These are phyloP conservation scores for Solidago caesia DNA, from an alignment of 129 eudicot genomes.

Conservation along the genomic window DNA sequence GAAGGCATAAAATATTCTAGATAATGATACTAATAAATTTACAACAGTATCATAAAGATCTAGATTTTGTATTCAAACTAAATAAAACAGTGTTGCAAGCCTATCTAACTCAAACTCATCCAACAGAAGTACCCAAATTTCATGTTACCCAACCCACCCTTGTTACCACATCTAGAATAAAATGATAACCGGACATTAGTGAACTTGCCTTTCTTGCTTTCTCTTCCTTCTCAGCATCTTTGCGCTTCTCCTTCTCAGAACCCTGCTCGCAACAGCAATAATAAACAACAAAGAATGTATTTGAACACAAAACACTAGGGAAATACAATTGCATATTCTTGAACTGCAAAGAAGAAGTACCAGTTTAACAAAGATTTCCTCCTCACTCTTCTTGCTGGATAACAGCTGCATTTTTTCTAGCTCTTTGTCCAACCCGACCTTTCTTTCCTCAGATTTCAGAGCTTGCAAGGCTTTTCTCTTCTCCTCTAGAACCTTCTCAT, in stretches of 20 bases:
- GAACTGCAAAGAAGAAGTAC: conserved; percentile 29
- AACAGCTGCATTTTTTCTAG: conserved; percentile 35
- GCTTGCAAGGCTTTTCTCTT: conserved; percentile 72
- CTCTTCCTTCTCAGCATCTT: conserved; percentile 40
- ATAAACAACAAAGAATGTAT: background rate
- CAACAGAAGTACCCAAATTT: no score
- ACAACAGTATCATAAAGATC: no score
- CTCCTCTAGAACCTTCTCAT: conserved; percentile 81
- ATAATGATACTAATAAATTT: no score
- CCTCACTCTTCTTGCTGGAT: conserved; percentile 34
- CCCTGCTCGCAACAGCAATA: conserved; percentile 29
- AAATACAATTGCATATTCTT: background rate
- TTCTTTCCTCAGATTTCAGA: conserved; percentile 36
- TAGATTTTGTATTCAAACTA: no score
- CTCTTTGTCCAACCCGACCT: conserved; percentile 38
- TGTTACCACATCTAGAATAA: no score
- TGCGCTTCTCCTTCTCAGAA: conserved; percentile 40
- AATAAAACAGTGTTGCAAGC: no score
- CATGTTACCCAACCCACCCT: no score
- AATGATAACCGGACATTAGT: background rate
- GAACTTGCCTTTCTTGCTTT: conserved; percentile 42
- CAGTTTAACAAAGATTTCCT: conserved; percentile 39
- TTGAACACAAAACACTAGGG: background rate
- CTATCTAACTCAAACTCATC: no score
- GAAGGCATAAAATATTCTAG: no score